Conservation (phyloP, 1,284 basidiomycete species). For the Austroboletus novae-zelandiae region DNA sequence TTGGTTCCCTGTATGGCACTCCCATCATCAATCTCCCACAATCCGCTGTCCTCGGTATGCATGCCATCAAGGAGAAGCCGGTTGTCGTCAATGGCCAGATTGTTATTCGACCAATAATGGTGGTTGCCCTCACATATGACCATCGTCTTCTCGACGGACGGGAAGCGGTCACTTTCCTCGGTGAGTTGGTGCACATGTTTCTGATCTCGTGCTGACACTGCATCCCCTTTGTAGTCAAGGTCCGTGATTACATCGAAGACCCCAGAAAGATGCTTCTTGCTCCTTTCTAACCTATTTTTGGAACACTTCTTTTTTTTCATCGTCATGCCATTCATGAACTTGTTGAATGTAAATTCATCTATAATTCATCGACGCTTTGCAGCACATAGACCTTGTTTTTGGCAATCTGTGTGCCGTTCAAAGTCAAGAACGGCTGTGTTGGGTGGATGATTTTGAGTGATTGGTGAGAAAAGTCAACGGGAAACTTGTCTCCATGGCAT, state of each 20-base stretch:
- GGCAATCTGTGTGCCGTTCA: slow-evolving; percentile 1
- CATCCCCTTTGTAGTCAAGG: slow-evolving; percentile 52
- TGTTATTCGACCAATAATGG: slow-evolving; percentile 96
- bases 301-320: slow-evolving; percentile 1
- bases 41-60: slow-evolving; percentile 94
- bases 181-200: slow-evolving; percentile 45
- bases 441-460: too few species aligned
- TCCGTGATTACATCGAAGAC: slow-evolving; percentile 57
- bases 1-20: slow-evolving; percentile 95
- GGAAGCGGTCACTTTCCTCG: slow-evolving; percentile 97
- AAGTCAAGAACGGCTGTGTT: neutral
- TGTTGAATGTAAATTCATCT: slow-evolving; percentile 10
- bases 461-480: too few species aligned
- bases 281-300: slow-evolving; percentile 13
- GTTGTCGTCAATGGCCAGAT: slow-evolving; percentile 94
- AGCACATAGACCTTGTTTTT: slow-evolving; percentile 2
- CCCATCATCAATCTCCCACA: slow-evolving; percentile 98
- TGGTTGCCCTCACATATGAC: slow-evolving; percentile 93
- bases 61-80: slow-evolving; percentile 92
- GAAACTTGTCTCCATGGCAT: too few species aligned
- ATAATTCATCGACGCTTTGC: slow-evolving; percentile 11
- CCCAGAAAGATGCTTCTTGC: slow-evolving; percentile 57
- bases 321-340: neutral
- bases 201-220: slow-evolving; percentile 9
- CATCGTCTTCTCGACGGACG: slow-evolving; percentile 95